Conservation (phyloP, 2,329 filamentous ascomycete genomes). For the Fusarium multiceps region DNA sequence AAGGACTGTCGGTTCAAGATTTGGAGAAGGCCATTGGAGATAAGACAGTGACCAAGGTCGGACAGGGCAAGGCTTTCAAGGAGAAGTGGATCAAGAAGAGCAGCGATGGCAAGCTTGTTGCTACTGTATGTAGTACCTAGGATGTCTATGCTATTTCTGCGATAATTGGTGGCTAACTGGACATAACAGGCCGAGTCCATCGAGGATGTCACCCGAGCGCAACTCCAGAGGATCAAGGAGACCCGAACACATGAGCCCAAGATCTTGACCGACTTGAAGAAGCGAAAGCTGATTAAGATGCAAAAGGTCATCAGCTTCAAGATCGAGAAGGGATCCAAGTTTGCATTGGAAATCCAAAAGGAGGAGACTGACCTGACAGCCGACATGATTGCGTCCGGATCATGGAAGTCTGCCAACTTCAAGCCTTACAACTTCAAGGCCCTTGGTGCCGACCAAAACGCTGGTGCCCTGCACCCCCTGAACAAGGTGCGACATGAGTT, state of each 20-base stretch:
- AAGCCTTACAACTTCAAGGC: slow-evolving; percentile 85
- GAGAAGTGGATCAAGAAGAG: slow-evolving; percentile 77
- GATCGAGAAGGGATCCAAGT: slow-evolving; percentile 87
- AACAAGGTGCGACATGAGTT: slow-evolving; percentile 98
- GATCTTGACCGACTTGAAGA: slow-evolving; percentile 83
- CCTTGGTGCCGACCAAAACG: slow-evolving; percentile 69
- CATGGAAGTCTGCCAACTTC: slow-evolving; percentile 93
- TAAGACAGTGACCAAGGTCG: slow-evolving; percentile 80
- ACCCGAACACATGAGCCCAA: slow-evolving; percentile 80
- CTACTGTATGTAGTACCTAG: slow-evolving; percentile 56
- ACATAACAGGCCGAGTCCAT: slow-evolving; percentile 72
- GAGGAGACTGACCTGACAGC: slow-evolving; percentile 95
- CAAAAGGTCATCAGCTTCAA: slow-evolving; percentile 89
- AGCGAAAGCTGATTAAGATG: slow-evolving; percentile 87
- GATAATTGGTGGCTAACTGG: slow-evolving; percentile 2
- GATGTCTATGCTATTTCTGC: neutral
- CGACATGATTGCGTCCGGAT: slow-evolving; percentile 88
- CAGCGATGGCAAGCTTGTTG: slow-evolving; percentile 66
- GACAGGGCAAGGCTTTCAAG: slow-evolving; percentile 95
- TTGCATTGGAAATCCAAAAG: slow-evolving; percentile 86
- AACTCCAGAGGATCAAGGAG: slow-evolving; percentile 78
- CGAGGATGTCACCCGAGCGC: slow-evolving; percentile 80
- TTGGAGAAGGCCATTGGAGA: slow-evolving; percentile 76
- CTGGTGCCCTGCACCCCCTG: slow-evolving; percentile 74
- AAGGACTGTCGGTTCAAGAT: slow-evolving; percentile 84